Base-by-base conservation (phyloP, 805 yeast genomes). In the Cyberlindnera amylophila region DNA sequence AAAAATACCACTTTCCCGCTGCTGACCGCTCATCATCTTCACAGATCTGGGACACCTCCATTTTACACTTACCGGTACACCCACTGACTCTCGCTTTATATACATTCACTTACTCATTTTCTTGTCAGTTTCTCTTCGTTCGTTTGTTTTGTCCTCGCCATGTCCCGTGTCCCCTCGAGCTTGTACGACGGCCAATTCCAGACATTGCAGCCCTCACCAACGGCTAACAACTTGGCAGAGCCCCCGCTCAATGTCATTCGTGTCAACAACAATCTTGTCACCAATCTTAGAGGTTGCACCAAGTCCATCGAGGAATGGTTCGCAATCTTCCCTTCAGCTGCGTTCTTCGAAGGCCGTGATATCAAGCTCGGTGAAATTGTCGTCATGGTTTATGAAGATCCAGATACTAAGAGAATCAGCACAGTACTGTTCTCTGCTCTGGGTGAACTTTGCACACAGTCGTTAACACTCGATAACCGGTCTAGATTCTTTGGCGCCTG, bases 401-500 rank as follows among this genome's bases (percentile, higher is more conserved):
- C 67, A 6, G 51, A 65, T 3, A 62, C 79, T 1, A 61, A 64
- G 16, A 70, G 69, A 40, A 63, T 79, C n/a, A 70, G 77, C 41
- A 71, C 82, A 4, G 66, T 79, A 4, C 63, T 83, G 17, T 51
- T 85, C 19, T 78, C 85, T 21, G 74, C 72, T 43, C 80, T 79
- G 48, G 98, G 97, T 0, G 72, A 78, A 30, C 69, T 82, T 4
- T 70, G 75, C 23, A 77, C 76, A 51, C 70, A 73, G 24, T 70
- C 81, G 16, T 63, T 88, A 54, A 77, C 86, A 3, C 59, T 86
- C 10, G 74, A 72, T 34, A 55, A 68, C 0, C 64, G 72, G 35
- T 86, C 96, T 2, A 71, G 83, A 38, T 91, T 79, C 59, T 86
- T 75, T 65, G 89, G 85, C 1, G 93, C 96, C 1, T 76, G 90